Evolutionary conservation across 495 filamentous ascomycete species (phyloP).

Genomic region (Trichocladium uniseriatum): DNA sequence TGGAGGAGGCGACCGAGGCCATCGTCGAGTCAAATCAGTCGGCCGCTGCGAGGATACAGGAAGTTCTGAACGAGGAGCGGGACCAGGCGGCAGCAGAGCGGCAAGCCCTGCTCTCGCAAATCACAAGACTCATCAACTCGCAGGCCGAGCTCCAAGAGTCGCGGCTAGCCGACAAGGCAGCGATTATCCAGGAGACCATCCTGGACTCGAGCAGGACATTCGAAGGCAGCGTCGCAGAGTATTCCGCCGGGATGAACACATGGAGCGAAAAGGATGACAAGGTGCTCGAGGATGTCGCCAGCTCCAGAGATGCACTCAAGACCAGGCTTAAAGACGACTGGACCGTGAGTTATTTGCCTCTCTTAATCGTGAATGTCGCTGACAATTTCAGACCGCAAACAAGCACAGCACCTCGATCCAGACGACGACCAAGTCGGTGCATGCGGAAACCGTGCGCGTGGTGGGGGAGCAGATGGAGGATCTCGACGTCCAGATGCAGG

Average conservation of each 20-base stretch:
- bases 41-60: slow-evolving; percentile 58
- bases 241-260: slow-evolving; percentile 60
- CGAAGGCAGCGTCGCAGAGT: slow-evolving; percentile 52
- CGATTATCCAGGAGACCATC: slow-evolving; percentile 52
- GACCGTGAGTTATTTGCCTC: slow-evolving; percentile 46
- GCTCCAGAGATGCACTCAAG: slow-evolving; percentile 68
- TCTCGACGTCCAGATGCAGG: slow-evolving; percentile 76
- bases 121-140: slow-evolving; percentile 61
- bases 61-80: slow-evolving; percentile 66
- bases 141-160: slow-evolving; percentile 63
- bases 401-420: slow-evolving; percentile 72
- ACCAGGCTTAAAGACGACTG: slow-evolving; percentile 79
- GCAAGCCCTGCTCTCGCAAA: slow-evolving; percentile 61
- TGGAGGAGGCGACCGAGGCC: slow-evolving; percentile 55
- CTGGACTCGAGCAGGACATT: slow-evolving; percentile 50
- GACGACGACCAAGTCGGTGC: slow-evolving; percentile 71
- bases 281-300: slow-evolving; percentile 59
- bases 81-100: slow-evolving; percentile 65
- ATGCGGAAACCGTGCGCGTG: slow-evolving; percentile 83
- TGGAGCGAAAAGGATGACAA: slow-evolving; percentile 63
- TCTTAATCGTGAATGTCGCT: slow-evolving; percentile 13
- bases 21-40: slow-evolving; percentile 56
- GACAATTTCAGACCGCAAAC: slow-evolving; percentile 53
- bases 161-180: slow-evolving; percentile 56
- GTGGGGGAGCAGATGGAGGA: slow-evolving; percentile 83